Evolutionary conservation across 73 alveolate genomes (phyloP), one percentile per base, ranked within the genome.

Genomic region (Paramecium biaurelia): DNA sequence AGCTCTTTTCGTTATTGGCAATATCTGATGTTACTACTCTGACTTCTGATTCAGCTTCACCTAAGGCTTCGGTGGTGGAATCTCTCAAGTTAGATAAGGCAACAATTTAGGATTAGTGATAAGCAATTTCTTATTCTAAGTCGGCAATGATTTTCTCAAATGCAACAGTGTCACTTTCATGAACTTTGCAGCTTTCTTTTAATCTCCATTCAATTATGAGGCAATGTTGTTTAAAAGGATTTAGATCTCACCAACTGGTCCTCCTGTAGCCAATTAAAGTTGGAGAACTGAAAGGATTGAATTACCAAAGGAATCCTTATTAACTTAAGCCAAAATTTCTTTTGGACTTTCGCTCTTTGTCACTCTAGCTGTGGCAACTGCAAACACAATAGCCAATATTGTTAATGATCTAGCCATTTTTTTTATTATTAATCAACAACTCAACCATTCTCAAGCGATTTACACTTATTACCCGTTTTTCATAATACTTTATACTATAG

Each of bases 181-280:
- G 70, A 43, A 79, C 90, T 45, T 79, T 79, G 74, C 90, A 43
- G 90, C 90, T 45, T 79, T 79, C 90, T 79, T 79, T 45, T 79
- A 42, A 79, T 79, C 90, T 30, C 56, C 56, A 41, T 79, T 79
- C 70, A 79, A 41, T 79, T 79, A 79, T 79, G 90, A 79, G 23
- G 90, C 90, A 45, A 79, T 79, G 72, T 79, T 79, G 43, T 79
- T 79, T 14, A 79, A 79, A 41, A 79, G 72, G 32, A 79, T 79
- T 34, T 79, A 79, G 74, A 79, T 79, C 43, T 79, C 90, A 20
- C 90, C 90, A 24, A 79, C 90, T 42, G 90, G 90, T 18, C 90
- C 90, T 18, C 90, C 90, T 42, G 90, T 79, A 11, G 70, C 45
- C 30, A 79, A 45, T 45, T 79, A 21, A 21, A 79, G 43, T 79